Evolutionary conservation across 345 rosid genomes (phyloP), one percentile per base, ranked within the genome.

Genomic region (Jatropha curcas): DNA sequence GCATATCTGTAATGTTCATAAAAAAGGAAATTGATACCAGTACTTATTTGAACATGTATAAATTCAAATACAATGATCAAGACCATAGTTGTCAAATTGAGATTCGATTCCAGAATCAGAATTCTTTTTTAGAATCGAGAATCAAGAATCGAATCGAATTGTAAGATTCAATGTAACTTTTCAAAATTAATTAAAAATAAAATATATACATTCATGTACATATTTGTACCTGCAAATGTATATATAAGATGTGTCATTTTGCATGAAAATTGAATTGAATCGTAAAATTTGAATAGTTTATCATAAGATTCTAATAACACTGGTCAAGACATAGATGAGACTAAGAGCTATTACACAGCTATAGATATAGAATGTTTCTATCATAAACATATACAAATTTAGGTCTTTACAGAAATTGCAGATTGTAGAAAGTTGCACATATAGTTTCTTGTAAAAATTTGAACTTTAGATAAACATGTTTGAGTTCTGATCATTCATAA

Each of bases 1-100:
- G 77, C 61, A 71, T 80, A 81, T 70, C 86, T 84, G 76, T 71
- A 74, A 64, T n/a, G 33, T 31, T 43, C 14, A 41, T 59, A 43
- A 65, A 58, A 51, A 73, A 31, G n/a, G n/a, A n/a, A 68, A 81
- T 34, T 34, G 62, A 58, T 41, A 33, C 66, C 70, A 74, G 41
- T 43, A 60, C 62, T 60, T 12, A 31, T 25, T 24, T 56, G 60
- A 41, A 60, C 41, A 27, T 14, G 60, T n/a, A 45, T 17, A 51
- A 64, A 22, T 50, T 6, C 24, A 20, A 31, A 37, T n/a, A 52
- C 48, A 8, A 9, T 31, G 37, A 27, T 22, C 41, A 22, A 12
- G 68, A 68, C 67, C 59, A n/a, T n/a, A n/a, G n/a, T n/a, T n/a
- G n/a, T n/a, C n/a, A n/a, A n/a, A n/a, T n/a, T n/a, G n/a, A n/a